A percentile compares a stretch with the other conserved stretches of the same genome.
Evolutionary conservation across 2,329 filamentous ascomycete species (phyloP).

Genomic region (Colletotrichum chrysophilum): DNA sequence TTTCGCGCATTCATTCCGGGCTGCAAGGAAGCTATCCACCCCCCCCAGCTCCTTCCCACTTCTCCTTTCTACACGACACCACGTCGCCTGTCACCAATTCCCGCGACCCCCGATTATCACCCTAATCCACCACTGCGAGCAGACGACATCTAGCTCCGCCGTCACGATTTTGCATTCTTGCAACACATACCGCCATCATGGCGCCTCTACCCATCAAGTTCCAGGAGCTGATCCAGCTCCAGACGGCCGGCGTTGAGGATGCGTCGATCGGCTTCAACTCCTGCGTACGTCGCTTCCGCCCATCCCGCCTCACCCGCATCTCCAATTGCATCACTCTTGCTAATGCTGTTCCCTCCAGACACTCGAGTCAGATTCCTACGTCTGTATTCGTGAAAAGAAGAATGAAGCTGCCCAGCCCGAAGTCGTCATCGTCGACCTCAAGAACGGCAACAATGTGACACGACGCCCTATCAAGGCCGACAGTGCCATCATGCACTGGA

Average conservation of each 20-base stretch:
- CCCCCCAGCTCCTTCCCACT: conserved; percentile 18
- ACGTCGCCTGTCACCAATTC: conserved; percentile 12
- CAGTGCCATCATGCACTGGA: conserved; percentile 99
- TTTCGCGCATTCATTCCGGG: conserved; percentile 19
- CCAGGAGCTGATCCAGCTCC: conserved; percentile 82
- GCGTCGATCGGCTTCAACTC: conserved; percentile 77
- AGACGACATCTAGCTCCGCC: conserved; percentile 2
- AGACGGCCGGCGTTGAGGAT: conserved; percentile 51
- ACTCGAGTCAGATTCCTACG: conserved; percentile 95
- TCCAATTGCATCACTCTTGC: conserved; percentile 65
- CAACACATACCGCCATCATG: conserved; percentile 43
- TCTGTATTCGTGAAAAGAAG: conserved; percentile 96
- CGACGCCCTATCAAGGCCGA: conserved; percentile 97
- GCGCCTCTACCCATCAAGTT: conserved; percentile 89
- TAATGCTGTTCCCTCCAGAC: conserved; percentile 84
- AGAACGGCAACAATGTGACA: conserved; percentile 95
- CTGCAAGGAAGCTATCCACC: conserved; percentile 19
- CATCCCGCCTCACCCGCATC: conserved; percentile 57
- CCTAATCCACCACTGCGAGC: neutral
- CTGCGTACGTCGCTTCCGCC: conserved; percentile 61
- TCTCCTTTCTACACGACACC: conserved; percentile 7
- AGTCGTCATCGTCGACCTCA: conserved; percentile 97
- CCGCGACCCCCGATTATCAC: conserved; percentile 6
- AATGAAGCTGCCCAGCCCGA: conserved; percentile 83
- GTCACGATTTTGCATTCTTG: neutral